Base-by-base conservation (phyloP, 202 grass and related monocot species). In the Setaria viridis region DNA sequence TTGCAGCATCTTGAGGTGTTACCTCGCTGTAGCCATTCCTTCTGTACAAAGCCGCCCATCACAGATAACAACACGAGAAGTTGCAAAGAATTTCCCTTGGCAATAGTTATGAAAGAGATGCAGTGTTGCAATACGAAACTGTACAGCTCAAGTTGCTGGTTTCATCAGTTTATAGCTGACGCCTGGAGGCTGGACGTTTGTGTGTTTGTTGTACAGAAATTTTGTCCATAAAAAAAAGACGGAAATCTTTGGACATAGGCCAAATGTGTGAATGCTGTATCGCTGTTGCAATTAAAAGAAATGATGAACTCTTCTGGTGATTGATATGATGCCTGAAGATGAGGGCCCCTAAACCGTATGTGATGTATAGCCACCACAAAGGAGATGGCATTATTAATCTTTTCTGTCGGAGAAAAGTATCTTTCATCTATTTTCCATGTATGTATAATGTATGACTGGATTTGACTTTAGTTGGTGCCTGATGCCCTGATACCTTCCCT, bases 201-300 rank as follows among this genome's bases (percentile, higher is more conserved):
- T 77, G 46, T 35, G 7, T 66, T 64, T 77, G 33, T 85, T 62
- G 84, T 67, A 50, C 50, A 74, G 49, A 85, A 70, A 55, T 2
- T 25, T 25, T 80, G 67, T 53, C 71, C 7, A 51, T 34, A 4
- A 34, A 74, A 53, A 30, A 72, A 20, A 35, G 9, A 9, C 34
- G 64, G 16, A 85, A 63, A 72, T 72, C 0, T 17, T 30, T 72
- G 74, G 15, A 41, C 42, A 48, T 46, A 20, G 50, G 63, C 45
- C 48, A 65, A 77, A 71, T 46, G 54, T 78, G 43, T 55, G 55
- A 72, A 43, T 54, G 58, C 1, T 49, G 34, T 69, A 53, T 56
- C n/a, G 6, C 3, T 10, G 16, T 50, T 65, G 49, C 37, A 78
- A 34, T 30, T 8, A 54, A 55, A 32, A 58, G 30, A 39, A 78